Conservation (phyloP, 805 yeast species). For the Sungouiella blattae region DNA sequence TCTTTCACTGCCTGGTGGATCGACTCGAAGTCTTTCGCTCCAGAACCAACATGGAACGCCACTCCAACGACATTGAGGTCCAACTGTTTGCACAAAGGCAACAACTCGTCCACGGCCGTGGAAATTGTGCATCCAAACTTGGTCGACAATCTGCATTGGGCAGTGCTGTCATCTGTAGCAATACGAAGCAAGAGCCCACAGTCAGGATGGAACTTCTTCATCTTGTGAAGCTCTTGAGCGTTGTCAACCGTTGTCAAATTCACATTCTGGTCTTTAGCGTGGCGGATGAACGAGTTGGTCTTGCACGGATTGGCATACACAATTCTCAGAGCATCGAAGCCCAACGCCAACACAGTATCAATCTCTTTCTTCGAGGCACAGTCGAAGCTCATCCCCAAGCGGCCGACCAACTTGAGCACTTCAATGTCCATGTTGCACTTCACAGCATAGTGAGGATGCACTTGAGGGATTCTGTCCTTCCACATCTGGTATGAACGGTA, state of each 20-base stretch:
- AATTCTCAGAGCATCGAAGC: constrained; percentile 63
- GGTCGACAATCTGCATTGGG: constrained; percentile 81
- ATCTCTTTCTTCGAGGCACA: constrained; percentile 92
- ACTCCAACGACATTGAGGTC: constrained; percentile 74
- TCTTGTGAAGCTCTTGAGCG: constrained; percentile 75
- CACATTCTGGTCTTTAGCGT: constrained; percentile 56
- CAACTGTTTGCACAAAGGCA: constrained; percentile 58
- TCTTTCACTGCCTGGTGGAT: constrained; percentile 70
- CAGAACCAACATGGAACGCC: constrained; percentile 95
- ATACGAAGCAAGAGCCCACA: constrained; percentile 75
- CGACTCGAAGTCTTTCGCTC: constrained; percentile 70
- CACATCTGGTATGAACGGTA: constrained; percentile 60
- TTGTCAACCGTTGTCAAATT: constrained; percentile 86
- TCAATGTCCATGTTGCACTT: constrained; percentile 80
- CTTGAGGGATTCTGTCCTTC: constrained; percentile 62
- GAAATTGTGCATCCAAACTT: constrained; percentile 80
- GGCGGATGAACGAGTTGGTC: constrained; percentile 75
- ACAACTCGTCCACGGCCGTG: constrained; percentile 48
- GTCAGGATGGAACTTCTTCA: constrained; percentile 62
- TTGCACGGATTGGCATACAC: constrained; percentile 95
- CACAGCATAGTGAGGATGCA: constrained; percentile 89
- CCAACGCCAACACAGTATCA: constrained; percentile 56
- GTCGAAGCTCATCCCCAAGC: constrained; percentile 76
- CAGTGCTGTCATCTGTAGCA: constrained; percentile 83
- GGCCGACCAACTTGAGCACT: constrained; percentile 55